Evolutionary conservation across 495 filamentous ascomycete genomes (phyloP).

Genomic region (Cenococcum geophilum): DNA sequence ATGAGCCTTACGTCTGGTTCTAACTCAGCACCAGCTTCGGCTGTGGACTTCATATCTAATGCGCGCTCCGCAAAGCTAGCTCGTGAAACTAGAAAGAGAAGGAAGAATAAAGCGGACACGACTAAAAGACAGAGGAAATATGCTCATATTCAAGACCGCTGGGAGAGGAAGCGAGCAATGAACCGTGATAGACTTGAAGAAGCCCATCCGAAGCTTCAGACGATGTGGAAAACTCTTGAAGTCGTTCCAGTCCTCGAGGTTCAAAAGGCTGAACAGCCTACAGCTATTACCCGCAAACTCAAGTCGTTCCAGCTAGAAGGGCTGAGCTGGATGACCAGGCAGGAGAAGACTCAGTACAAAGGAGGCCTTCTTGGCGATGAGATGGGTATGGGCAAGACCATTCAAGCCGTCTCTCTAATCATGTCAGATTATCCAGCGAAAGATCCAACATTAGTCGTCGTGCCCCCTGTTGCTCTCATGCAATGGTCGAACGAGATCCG

Average conservation of each 20-base stretch:
- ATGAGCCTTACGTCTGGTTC: slow-evolving; percentile 4
- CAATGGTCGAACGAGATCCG: slow-evolving; percentile 94
- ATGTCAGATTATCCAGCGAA: slow-evolving; percentile 92
- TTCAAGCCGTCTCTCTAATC: slow-evolving; percentile 91
- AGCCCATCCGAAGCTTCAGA: slow-evolving; percentile 67
- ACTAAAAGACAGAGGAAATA: slow-evolving; percentile 6
- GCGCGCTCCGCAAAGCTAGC: not conserved
- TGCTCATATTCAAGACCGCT: slow-evolving; percentile 32
- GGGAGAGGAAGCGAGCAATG: slow-evolving; percentile 35
- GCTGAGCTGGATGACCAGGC: slow-evolving; percentile 83
- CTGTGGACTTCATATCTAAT: not conserved
- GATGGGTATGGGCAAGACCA: slow-evolving; percentile 98
- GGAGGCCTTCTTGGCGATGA: slow-evolving; percentile 91
- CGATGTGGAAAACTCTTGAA: slow-evolving; percentile 77
- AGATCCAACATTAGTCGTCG: slow-evolving; percentile 76
- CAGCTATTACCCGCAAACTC: slow-evolving; percentile 68
- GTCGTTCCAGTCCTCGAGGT: slow-evolving; percentile 59
- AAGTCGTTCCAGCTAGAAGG: slow-evolving; percentile 93
- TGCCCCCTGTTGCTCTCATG: slow-evolving; percentile 92
- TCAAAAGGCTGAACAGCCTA: slow-evolving; percentile 65
- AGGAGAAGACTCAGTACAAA: slow-evolving; percentile 77
- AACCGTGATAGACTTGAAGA: slow-evolving; percentile 63
- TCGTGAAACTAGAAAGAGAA: slow-evolving; percentile 6
- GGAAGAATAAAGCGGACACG: slow-evolving; percentile 11
- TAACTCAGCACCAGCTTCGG: not conserved